Evolutionary conservation across 148 eudicot genomes (phyloP).

Genomic region (Oxyria digyna): DNA sequence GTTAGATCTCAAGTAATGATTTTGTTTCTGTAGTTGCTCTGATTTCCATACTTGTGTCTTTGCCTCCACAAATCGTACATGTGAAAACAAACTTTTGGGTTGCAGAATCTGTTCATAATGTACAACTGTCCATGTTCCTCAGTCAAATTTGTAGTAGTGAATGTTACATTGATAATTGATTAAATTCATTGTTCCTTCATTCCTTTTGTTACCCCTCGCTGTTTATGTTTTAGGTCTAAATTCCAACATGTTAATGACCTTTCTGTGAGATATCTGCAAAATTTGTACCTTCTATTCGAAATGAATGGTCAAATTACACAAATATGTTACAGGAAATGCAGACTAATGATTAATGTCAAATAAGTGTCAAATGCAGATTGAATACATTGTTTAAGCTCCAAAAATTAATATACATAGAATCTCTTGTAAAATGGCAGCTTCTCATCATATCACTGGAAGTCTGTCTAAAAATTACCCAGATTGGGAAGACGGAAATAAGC

Average conservation of each 20-base stretch:
- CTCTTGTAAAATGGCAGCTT: constrained; percentile 29
- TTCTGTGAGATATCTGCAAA: not conserved
- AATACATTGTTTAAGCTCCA: not conserved
- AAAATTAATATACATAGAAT: constrained; percentile 8
- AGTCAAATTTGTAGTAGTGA: constrained; percentile 2
- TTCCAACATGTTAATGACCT: not conserved
- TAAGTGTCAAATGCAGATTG: not conserved
- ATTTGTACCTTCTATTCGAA: not conserved
- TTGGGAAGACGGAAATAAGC: constrained; percentile 4
- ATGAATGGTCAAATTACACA: not conserved
- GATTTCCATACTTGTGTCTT: not conserved
- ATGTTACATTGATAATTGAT: not conserved
- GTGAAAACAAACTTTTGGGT: not conserved
- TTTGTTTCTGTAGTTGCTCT: not conserved
- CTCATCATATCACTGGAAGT: constrained; percentile 33
- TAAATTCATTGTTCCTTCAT: not conserved
- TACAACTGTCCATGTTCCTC: not conserved
- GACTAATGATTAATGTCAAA: not conserved
- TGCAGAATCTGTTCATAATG: not conserved
- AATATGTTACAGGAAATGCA: not conserved
- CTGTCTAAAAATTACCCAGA: constrained; percentile 16
- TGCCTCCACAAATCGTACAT: constrained; percentile 1
- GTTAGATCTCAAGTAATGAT: constrained; percentile 2
- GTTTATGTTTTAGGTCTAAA: not conserved
- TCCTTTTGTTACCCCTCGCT: not conserved